Evolutionary conservation across 148 eudicot genomes (phyloP).

Genomic region (Spergularia bocconei): DNA sequence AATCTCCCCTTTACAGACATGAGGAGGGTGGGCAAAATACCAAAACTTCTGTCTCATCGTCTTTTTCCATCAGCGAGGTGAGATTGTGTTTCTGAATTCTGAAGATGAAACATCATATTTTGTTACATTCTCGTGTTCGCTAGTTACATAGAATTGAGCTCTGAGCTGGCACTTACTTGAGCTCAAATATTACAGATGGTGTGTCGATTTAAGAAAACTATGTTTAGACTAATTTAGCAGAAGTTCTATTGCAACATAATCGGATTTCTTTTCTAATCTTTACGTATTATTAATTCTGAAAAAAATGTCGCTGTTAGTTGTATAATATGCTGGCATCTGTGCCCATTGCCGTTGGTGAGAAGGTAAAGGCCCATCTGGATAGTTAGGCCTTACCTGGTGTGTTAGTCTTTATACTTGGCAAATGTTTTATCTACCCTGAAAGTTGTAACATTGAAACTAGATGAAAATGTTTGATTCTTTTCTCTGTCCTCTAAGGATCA

Average conservation of each 20-base stretch:
- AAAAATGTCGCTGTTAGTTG: background rate
- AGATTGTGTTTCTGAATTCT: constrained; percentile 23
- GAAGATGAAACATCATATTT: background rate
- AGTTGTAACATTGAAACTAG: background rate
- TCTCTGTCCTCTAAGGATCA: background rate
- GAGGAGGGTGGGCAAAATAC: constrained; percentile 98
- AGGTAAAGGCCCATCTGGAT: background rate
- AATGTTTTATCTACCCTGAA: too few relatives aligned
- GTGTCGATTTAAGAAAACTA: background rate
- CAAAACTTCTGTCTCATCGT: constrained; percentile 87
- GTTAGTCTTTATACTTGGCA: background rate
- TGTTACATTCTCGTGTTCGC: constrained; percentile 4
- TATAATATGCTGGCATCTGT: background rate
- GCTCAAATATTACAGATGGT: background rate
- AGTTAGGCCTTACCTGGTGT: background rate
- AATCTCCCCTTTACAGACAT: constrained; percentile 85
- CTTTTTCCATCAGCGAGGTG: constrained; percentile 94
- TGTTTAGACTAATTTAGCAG: background rate
- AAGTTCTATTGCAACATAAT: background rate
- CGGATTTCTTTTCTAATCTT: background rate
- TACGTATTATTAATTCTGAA: background rate
- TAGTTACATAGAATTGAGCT: background rate
- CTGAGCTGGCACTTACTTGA: constrained; percentile 5
- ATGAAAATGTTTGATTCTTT: background rate
- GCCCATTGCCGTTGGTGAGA: background rate